These are phyloP conservation scores for Xylaria polymorpha DNA, from an alignment of 2,329 filamentous ascomycete species.

Conservation along the genomic window DNA sequence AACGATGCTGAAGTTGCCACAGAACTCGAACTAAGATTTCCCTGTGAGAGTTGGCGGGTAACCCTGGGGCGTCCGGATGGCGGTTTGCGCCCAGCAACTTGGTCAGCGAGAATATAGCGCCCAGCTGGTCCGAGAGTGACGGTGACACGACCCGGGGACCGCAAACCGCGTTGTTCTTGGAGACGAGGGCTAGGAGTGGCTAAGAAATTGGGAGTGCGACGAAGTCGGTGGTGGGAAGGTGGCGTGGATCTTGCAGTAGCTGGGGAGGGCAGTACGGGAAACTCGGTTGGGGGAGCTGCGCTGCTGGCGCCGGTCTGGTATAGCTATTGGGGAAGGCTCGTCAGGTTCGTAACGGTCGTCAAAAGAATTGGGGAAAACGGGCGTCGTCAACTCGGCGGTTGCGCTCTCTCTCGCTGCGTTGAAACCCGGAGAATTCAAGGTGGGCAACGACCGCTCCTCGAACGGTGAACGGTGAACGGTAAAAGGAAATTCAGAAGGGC, in stretches of 20 bases:
- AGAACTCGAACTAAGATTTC: conserved; percentile 57
- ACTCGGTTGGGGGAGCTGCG: conserved; percentile 37
- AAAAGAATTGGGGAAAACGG: conserved; percentile 54
- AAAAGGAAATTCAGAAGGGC: conserved; percentile 27
- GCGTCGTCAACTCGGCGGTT: conserved; percentile 61
- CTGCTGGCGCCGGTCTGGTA: conserved; percentile 58
- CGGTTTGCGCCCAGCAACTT: conserved; percentile 45
- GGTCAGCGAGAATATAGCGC: conserved; percentile 51
- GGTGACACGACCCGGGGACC: conserved; percentile 52
- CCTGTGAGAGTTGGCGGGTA: conserved; percentile 59
- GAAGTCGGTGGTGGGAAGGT: conserved; percentile 61
- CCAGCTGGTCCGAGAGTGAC: conserved; percentile 61
- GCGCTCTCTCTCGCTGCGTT: conserved; percentile 51
- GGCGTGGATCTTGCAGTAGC: conserved; percentile 54
- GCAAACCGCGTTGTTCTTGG: conserved; percentile 40
- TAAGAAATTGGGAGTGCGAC: conserved; percentile 64
- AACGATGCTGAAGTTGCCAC: conserved; percentile 52
- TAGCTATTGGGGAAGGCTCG: conserved; percentile 53
- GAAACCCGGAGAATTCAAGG: conserved; percentile 60
- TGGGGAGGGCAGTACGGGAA: conserved; percentile 30
- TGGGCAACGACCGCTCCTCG: conserved; percentile 57
- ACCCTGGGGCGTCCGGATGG: conserved; percentile 46
- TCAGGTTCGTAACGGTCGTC: conserved; percentile 62
- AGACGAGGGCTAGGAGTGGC: conserved; percentile 56
- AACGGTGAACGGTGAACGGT: conserved; percentile 54